These are phyloP conservation scores for Geotrichum histeridarum DNA, from an alignment of 1,139 yeast genomes.

Conservation along the genomic window DNA sequence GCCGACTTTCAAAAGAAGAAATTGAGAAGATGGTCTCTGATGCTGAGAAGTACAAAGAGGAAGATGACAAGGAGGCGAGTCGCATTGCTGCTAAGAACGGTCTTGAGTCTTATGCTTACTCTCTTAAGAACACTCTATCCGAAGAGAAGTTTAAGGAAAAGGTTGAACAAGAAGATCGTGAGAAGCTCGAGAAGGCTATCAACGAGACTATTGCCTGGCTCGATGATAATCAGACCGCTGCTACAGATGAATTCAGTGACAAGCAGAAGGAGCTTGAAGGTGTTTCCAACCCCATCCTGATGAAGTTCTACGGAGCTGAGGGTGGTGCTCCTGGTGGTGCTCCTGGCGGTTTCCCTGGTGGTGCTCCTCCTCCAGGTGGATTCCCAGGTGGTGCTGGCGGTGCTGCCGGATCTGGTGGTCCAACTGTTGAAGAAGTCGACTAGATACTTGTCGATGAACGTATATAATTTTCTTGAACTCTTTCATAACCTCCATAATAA, in stretches of 20 bases:
- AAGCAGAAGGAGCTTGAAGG: slow-evolving; percentile 92
- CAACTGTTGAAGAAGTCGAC: slow-evolving; percentile 19
- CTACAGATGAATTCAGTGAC: slow-evolving; percentile 81
- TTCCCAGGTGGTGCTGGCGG: slow-evolving; percentile 48
- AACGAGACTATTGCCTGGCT: slow-evolving; percentile 84
- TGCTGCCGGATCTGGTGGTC: slow-evolving; percentile 21
- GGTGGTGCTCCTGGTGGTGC: slow-evolving; percentile 54
- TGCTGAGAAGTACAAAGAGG: slow-evolving; percentile 79
- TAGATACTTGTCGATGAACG: neutral
- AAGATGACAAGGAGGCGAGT: slow-evolving; percentile 75
- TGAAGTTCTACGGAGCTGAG: slow-evolving; percentile 67
- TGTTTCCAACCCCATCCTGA: slow-evolving; percentile 89
- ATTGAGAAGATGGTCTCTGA: slow-evolving; percentile 92
- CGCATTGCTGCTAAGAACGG: slow-evolving; percentile 80
- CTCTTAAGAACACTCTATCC: slow-evolving; percentile 73
- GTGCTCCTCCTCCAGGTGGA: slow-evolving; percentile 52
- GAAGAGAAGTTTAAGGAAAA: slow-evolving; percentile 80
- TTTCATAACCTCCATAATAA: neutral
- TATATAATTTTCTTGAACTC: neutral
- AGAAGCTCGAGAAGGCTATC: slow-evolving; percentile 74
- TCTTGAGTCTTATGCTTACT: slow-evolving; percentile 87
- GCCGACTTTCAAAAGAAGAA: slow-evolving; percentile 90
- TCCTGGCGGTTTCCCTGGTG: slow-evolving; percentile 59
- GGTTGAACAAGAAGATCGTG: slow-evolving; percentile 74
- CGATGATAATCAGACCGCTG: slow-evolving; percentile 80